phyloP scores from a whole-genome alignment of 2,329 filamentous ascomycete genomes.

The Berkeleyomyces basicola region DNA sequence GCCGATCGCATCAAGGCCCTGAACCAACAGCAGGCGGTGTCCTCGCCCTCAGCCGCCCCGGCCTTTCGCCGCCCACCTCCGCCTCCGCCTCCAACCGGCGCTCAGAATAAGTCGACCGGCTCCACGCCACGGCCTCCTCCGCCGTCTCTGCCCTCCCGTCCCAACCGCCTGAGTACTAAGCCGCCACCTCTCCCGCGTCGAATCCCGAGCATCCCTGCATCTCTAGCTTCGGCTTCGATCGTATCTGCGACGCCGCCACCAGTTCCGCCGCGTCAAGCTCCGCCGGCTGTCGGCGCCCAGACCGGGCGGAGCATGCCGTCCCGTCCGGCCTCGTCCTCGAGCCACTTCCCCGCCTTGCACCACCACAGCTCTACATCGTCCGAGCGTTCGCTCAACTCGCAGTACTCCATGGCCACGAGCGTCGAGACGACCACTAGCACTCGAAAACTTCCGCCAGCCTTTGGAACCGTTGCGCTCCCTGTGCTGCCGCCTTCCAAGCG shows the following conservation, averaged over 20 bases:
- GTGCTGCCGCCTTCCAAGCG: conserved; percentile 38
- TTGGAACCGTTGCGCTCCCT: conserved; percentile 40
- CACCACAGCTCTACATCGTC: conserved; percentile 42
- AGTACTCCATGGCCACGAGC: conserved; percentile 34
- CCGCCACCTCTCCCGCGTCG: conserved; percentile 21
- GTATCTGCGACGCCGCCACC: background rate
- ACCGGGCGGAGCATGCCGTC: background rate
- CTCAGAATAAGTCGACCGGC: background rate
- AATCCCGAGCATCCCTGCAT: conserved; percentile 13
- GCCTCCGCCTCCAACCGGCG: conserved; percentile 13
- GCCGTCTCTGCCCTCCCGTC: conserved; percentile 22
- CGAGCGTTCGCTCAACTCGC: conserved; percentile 37
- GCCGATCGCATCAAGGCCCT: conserved; percentile 48
- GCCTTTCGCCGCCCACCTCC: conserved; percentile 20
- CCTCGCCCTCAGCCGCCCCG: background rate
- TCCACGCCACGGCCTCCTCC: background rate
- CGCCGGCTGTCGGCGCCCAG: background rate
- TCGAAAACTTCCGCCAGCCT: conserved; percentile 38
- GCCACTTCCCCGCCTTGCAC: conserved; percentile 14
- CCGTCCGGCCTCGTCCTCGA: background rate
- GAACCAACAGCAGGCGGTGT: conserved; percentile 43
- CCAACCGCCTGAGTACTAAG: conserved; percentile 20
- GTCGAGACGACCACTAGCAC: conserved; percentile 24
- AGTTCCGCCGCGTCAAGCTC: background rate
- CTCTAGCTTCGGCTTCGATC: background rate